A percentile compares a stretch with the other conserved stretches of the same genome.
Evolutionary conservation across 140 eudicot species (phyloP).

Genomic region (Anethum foeniculum): DNA sequence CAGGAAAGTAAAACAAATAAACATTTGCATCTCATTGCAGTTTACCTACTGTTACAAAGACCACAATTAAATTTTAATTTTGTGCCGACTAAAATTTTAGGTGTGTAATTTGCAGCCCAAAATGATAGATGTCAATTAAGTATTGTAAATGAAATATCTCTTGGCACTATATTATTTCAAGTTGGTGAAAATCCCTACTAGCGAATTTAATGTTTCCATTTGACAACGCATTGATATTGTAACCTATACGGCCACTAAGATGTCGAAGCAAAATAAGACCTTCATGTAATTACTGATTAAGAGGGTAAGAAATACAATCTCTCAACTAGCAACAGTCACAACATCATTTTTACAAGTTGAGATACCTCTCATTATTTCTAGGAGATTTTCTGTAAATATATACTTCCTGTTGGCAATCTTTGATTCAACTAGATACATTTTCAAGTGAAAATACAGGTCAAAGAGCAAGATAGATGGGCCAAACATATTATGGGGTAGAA

Average conservation of each 20-base stretch:
- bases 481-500: neutral
- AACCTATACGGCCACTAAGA: neutral
- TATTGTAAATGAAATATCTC: neutral
- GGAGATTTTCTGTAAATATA: neutral
- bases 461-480: neutral
- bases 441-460: neutral
- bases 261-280: neutral
- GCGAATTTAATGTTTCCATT: neutral
- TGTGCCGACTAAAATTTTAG: neutral
- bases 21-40: neutral
- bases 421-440: neutral
- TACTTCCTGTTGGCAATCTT: neutral
- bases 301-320: neutral
- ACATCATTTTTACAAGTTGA: neutral
- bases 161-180: neutral
- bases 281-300: neutral
- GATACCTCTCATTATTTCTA: neutral
- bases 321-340: neutral
- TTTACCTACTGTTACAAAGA: neutral
- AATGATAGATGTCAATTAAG: neutral
- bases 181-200: neutral
- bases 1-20: neutral
- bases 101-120: neutral
- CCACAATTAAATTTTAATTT: neutral
- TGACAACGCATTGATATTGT: neutral